Evolutionary conservation across 2,329 filamentous ascomycete species (phyloP), one percentile per base, ranked within the genome.

Genomic region (Xenosphaeropsis pyriputrescens): DNA sequence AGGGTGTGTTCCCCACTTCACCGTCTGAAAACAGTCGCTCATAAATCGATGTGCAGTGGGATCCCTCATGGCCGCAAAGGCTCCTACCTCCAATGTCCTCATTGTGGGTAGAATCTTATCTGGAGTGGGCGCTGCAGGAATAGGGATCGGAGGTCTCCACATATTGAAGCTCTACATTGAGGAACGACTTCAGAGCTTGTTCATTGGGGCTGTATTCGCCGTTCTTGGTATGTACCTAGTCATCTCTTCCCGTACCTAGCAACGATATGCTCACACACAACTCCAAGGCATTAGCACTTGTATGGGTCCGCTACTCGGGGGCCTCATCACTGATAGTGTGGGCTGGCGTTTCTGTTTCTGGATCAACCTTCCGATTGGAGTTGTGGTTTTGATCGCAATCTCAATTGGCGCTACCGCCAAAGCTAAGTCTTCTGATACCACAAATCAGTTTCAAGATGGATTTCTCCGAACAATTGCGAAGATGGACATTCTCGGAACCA

Each of bases 271-370:
- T 26, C 8, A 26, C 22, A 9, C 3, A 9, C 5, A 26, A n/a
- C n/a, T 26, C 8, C 64, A 64, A 5, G 74, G 73, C 1, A 48
- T 72, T 6, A 68, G 69, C 11, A 79, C 72, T 48, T 64, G 65
- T 1, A 46, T 77, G 16, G 74, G 74, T 1, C 74, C 72, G 0
- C 62, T 76, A 13, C 57, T 77, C 72, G 67, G 73, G 34, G 73
- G 73, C 22, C 61, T 66, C 2, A 72, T 77, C 43, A 74, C 73
- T 0, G 61, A 74, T 35, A 64, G 61, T n/a, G 70, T 74, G n/a
- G 63, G 59, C 17, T 76, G 72, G 72, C 53, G 72, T 34, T 75
- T 6, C 12, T 74, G 63, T 40, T 70, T 70, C 50, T 70, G 70
- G 44, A 62, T 77, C 46, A 78, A 79, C 48, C 55, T 38, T 15